Evolutionary conservation across 1,284 basidiomycete species (phyloP).

Genomic region (Leccinum fuscescens): DNA sequence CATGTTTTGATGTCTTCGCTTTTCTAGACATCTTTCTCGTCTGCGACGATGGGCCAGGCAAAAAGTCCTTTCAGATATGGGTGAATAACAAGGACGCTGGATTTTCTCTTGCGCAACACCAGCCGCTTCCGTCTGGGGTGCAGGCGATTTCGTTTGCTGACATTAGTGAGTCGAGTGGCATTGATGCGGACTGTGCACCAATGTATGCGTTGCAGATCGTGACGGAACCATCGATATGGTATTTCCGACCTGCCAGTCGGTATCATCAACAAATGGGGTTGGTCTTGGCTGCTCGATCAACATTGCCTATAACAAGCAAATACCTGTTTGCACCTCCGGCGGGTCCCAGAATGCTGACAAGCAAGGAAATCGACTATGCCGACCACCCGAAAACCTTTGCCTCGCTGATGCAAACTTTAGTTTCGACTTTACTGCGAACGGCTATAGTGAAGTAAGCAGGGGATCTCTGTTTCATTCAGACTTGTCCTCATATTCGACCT

Average conservation of each 20-base stretch:
- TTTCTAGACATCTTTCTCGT: constrained; percentile 82
- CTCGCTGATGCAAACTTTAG: constrained; percentile 76
- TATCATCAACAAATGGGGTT: constrained; percentile 65
- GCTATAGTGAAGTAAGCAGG: constrained; percentile 55
- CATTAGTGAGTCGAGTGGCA: constrained; percentile 61
- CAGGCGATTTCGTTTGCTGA: constrained; percentile 90
- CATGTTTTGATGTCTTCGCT: constrained; percentile 4
- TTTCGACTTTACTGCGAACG: constrained; percentile 64
- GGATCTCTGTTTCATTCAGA: not conserved
- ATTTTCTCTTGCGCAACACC: constrained; percentile 69
- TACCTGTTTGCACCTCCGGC: constrained; percentile 70
- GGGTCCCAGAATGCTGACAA: constrained; percentile 45
- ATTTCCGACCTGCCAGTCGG: constrained; percentile 79
- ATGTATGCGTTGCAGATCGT: constrained; percentile 56
- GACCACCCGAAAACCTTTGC: constrained; percentile 81
- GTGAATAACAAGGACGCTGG: constrained; percentile 76
- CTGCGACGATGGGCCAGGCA: constrained; percentile 63
- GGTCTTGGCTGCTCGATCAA: constrained; percentile 82
- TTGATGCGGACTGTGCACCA: not conserved
- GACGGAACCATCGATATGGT: constrained; percentile 97
- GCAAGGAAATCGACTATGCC: constrained; percentile 60
- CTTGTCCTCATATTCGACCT: not conserved
- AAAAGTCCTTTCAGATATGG: constrained; percentile 87
- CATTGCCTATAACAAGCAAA: constrained; percentile 92
- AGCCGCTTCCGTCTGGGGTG: constrained; percentile 72